Percentiles rank a stretch among this genome's conserved stretches.
These are phyloP conservation scores for Trichosanthes cucumerina DNA, from an alignment of 306 rosid species.

Conservation along the genomic window DNA sequence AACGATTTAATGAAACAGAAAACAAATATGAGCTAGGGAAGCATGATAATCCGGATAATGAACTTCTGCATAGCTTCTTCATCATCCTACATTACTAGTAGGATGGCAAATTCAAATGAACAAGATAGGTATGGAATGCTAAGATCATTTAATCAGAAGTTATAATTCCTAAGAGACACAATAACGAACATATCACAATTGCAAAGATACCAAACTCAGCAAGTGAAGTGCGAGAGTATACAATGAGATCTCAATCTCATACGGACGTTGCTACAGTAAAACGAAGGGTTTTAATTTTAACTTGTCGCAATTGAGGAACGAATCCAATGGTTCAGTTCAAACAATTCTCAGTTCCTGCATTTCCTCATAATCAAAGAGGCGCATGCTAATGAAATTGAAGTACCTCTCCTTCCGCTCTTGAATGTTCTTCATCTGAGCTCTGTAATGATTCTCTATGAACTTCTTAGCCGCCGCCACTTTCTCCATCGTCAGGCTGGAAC, in stretches of 20 bases:
- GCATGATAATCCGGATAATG: background rate
- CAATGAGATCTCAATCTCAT: conserved; percentile 4
- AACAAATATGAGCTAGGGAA: background rate
- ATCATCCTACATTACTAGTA: background rate
- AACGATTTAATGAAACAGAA: background rate
- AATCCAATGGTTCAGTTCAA: background rate
- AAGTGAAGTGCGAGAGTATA: background rate
- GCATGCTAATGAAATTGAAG: conserved; percentile 7
- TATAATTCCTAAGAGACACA: background rate
- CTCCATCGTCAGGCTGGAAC: conserved; percentile 96
- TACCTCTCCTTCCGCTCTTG: conserved; percentile 95
- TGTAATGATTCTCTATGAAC: conserved; percentile 92
- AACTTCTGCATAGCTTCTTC: background rate
- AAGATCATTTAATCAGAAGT: background rate
- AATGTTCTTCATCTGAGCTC: conserved; percentile 95
- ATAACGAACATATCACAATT: background rate
- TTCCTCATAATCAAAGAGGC: background rate
- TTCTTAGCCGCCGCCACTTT: conserved; percentile 96
- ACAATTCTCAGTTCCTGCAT: background rate
- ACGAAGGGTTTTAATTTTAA: background rate
- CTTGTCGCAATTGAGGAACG: background rate
- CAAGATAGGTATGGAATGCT: background rate
- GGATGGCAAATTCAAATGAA: background rate
- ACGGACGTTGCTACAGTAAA: conserved; percentile 5
- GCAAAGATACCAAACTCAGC: background rate